Conservation (phyloP, 108 stramenopile genomes). For the Cyclotella baltica region DNA sequence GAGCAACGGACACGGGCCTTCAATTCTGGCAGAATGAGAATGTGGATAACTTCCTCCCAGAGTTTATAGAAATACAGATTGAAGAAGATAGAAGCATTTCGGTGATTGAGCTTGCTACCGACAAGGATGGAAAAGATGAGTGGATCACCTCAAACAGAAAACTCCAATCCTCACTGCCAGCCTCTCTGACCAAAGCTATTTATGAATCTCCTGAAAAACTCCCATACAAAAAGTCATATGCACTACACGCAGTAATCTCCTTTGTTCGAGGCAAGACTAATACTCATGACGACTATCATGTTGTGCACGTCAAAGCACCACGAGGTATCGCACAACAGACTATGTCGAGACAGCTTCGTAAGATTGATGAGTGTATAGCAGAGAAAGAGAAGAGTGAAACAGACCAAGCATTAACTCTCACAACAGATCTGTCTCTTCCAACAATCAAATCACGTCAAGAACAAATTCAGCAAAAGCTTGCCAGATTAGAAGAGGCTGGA, state of each 20-base stretch:
- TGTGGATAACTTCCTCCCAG: slow-evolving; percentile 70
- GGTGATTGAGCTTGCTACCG: slow-evolving; percentile 57
- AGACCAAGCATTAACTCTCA: slow-evolving; percentile 31
- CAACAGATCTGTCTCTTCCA: slow-evolving; percentile 20
- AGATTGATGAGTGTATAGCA: slow-evolving; percentile 32
- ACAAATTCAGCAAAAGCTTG: slow-evolving; percentile 43
- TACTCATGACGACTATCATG: slow-evolving; percentile 67
- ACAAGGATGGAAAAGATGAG: slow-evolving; percentile 50
- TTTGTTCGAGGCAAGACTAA: slow-evolving; percentile 51
- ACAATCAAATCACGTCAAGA: slow-evolving; percentile 27
- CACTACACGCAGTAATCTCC: slow-evolving; percentile 69
- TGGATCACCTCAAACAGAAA: slow-evolving; percentile 54
- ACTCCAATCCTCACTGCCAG: slow-evolving; percentile 39
- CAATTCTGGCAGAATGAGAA: slow-evolving; percentile 67
- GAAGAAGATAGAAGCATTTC: slow-evolving; percentile 61
- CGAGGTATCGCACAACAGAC: slow-evolving; percentile 45
- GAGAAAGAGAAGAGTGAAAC: slow-evolving; percentile 21
- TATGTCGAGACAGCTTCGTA: slow-evolving; percentile 46
- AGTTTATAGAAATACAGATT: slow-evolving; percentile 76
- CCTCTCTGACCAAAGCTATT: slow-evolving; percentile 35
- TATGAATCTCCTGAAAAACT: slow-evolving; percentile 10
- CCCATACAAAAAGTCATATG: slow-evolving; percentile 58
- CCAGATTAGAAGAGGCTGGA: slow-evolving; percentile 5
- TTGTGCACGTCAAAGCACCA: slow-evolving; percentile 71
- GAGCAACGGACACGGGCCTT: slow-evolving; percentile 68